Percentiles rank a stretch among this genome's conserved stretches.
phyloP scores from a whole-genome alignment of 2,329 filamentous ascomycete species.

The Aureobasidium leucospermi region DNA sequence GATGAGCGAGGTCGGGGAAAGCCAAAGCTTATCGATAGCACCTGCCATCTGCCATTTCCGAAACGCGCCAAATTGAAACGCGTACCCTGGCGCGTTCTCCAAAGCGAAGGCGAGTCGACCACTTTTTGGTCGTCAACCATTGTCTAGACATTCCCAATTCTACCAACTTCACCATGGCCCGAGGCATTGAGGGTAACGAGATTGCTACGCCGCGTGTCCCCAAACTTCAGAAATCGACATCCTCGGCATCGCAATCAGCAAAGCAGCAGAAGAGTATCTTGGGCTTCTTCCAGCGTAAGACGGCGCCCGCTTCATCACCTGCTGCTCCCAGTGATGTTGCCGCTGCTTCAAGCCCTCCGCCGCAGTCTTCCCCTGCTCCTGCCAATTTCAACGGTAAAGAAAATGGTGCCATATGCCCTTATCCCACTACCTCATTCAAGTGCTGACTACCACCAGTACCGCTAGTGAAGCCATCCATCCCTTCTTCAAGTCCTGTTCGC shows the following conservation, averaged over 20 bases:
- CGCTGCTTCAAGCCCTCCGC: conserved; percentile 65
- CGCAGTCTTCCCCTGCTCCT: conserved; percentile 44
- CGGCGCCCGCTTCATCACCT: conserved; percentile 34
- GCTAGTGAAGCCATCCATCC: not conserved
- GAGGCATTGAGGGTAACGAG: conserved; percentile 41
- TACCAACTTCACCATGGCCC: conserved; percentile 29
- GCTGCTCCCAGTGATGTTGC: conserved; percentile 67
- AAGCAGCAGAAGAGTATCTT: conserved; percentile 62
- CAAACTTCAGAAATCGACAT: conserved; percentile 39
- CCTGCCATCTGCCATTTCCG: conserved; percentile 6
- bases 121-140: not conserved
- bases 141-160: not conserved
- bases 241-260: conserved; percentile 37
- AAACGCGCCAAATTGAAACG: conserved; percentile 4
- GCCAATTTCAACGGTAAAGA: conserved; percentile 46
- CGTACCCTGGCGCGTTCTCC: not conserved
- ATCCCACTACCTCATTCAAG: conserved; percentile 31
- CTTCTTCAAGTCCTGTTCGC: conserved; percentile 66
- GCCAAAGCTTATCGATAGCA: conserved; percentile 2
- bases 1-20: not conserved
- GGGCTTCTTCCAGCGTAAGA: conserved; percentile 66
- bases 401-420: conserved; percentile 37
- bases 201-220: conserved; percentile 37
- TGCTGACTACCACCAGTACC: not conserved
- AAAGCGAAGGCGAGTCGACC: not conserved